Percentiles rank a stretch among this genome's conserved stretches.
phyloP scores from a whole-genome alignment of 192 early-diverging fungal species.

The Pilaira anomala region DNA sequence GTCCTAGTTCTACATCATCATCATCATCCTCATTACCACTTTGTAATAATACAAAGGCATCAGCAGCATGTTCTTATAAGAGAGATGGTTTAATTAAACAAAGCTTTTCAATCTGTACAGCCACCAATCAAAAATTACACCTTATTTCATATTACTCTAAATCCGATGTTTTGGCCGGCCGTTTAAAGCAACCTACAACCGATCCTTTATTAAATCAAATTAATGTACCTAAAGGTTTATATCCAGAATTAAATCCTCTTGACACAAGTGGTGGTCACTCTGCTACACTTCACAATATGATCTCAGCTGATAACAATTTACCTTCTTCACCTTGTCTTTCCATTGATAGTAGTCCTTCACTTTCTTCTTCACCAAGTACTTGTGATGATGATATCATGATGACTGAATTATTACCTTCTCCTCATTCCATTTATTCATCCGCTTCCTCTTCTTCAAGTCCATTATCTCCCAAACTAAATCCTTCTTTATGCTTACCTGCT shows the following conservation, averaged over 20 bases:
- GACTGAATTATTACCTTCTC: slow-evolving; percentile 18
- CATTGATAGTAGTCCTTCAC: slow-evolving; percentile 30
- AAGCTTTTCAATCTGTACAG: slow-evolving; percentile 81
- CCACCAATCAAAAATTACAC: slow-evolving; percentile 76
- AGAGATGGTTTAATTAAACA: slow-evolving; percentile 86
- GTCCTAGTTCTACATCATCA: slow-evolving; percentile 25
- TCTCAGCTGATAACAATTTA: slow-evolving; percentile 5
- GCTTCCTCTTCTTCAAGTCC: neutral
- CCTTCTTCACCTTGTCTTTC: slow-evolving; percentile 9
- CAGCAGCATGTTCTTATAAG: slow-evolving; percentile 55
- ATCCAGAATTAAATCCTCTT: slow-evolving; percentile 67
- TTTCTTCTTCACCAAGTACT: slow-evolving; percentile 36
- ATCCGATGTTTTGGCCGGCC: slow-evolving; percentile 65
- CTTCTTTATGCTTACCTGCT: slow-evolving; percentile 11
- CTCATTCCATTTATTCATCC: slow-evolving; percentile 13
- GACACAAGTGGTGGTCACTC: slow-evolving; percentile 37
- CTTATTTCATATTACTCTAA: slow-evolving; percentile 90
- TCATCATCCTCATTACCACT: slow-evolving; percentile 7
- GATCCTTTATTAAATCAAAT: slow-evolving; percentile 65
- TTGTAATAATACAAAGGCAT: slow-evolving; percentile 11
- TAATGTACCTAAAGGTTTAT: slow-evolving; percentile 74
- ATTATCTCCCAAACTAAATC: neutral
- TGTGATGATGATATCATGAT: slow-evolving; percentile 35
- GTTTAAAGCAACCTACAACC: slow-evolving; percentile 63
- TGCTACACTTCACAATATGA: slow-evolving; percentile 29